Evolutionary conservation across 2,329 filamentous ascomycete genomes (phyloP), one percentile per base, ranked within the genome.

Genomic region (Aphanocladium album): DNA sequence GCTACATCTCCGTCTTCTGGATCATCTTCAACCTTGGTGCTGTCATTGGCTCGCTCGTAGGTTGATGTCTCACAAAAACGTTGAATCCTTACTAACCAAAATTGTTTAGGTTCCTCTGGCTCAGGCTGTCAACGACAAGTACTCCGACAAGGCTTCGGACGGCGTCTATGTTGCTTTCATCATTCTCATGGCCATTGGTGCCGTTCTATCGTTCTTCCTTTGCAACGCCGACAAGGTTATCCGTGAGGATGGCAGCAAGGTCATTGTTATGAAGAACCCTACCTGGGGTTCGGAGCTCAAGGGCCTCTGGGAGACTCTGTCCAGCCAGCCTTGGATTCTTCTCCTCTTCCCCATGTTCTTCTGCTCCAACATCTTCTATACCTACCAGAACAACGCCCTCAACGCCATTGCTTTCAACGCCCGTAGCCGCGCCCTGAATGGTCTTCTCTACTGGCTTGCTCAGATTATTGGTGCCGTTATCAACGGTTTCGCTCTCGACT

Each of bases 21-120:
- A 87, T 92, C 73, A 96, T 97, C 69, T 97, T 96, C 82, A 96
- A 96, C 75, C 75, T 93, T 62, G 93, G 93, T 67, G 92, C 87
- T 68, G 92, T 96, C 63, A 91, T 97, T 73, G 93, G 93, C 64
- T 86, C 88, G 69, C 75, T 88, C 68, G 76, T 80, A 70, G 67
- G 76, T 71, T 60, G 16, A 51, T 56, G 41, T 12, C 17, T 30
- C 8, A n/a, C 21, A 30, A 30, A 30, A 30, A 5, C 6, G 12
- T 9, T 33, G 27, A 30, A 6, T 17, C 4, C 16, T 50, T 27
- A n/a, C 35, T 33, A 41, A 41, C 17, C 11, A 2, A 12, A 19
- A n/a, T 17, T 27, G 1, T 33, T 11, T n/a, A 74, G 72, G 89
- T 91, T 63, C 88, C 88, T n/a, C 82, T 91, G 5, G 89, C 82